These are phyloP conservation scores for Tephrocybe sp. DNA, from an alignment of 768 basidiomycete genomes.

Conservation along the genomic window DNA sequence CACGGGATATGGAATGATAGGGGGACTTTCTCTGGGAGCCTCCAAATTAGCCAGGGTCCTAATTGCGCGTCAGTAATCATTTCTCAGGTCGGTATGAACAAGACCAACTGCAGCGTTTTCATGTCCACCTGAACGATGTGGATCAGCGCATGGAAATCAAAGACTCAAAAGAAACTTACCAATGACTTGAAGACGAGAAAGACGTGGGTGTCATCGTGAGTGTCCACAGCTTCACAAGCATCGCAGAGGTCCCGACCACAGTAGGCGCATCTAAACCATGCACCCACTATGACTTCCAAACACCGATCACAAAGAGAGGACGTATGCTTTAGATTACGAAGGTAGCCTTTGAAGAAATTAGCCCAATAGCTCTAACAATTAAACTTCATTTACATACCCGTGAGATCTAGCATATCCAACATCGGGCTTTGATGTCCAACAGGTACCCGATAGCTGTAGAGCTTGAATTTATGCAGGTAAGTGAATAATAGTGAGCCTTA, in stretches of 20 bases:
- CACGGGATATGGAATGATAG: slow-evolving; percentile 63
- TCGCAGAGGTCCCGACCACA: slow-evolving; percentile 88
- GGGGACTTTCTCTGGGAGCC: slow-evolving; percentile 48
- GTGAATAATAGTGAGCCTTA: slow-evolving; percentile 32
- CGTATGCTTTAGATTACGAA: slow-evolving; percentile 57
- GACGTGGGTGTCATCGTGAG: slow-evolving; percentile 79
- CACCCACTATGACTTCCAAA: slow-evolving; percentile 76
- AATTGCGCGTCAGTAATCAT: slow-evolving; percentile 1
- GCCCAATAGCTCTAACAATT: not conserved
- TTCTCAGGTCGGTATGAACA: not conserved
- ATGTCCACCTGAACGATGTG: slow-evolving; percentile 60
- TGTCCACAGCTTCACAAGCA: slow-evolving; percentile 76
- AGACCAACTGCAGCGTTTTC: slow-evolving; percentile 61
- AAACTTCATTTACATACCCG: slow-evolving; percentile 46
- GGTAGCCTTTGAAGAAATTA: slow-evolving; percentile 49
- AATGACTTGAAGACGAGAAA: slow-evolving; percentile 88
- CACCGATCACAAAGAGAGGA: slow-evolving; percentile 86
- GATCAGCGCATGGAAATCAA: slow-evolving; percentile 11
- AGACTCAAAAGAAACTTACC: slow-evolving; percentile 42
- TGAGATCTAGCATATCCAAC: slow-evolving; percentile 45
- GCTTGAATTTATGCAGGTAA: slow-evolving; percentile 8
- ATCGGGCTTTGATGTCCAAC: slow-evolving; percentile 53
- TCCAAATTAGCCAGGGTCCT: slow-evolving; percentile 62
- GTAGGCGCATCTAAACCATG: slow-evolving; percentile 91
- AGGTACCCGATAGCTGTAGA: slow-evolving; percentile 59